A percentile compares a stretch with the other conserved stretches of the same genome.
Evolutionary conservation across 2,329 filamentous ascomycete species (phyloP).

Genomic region (Grosmannia serpens): DNA sequence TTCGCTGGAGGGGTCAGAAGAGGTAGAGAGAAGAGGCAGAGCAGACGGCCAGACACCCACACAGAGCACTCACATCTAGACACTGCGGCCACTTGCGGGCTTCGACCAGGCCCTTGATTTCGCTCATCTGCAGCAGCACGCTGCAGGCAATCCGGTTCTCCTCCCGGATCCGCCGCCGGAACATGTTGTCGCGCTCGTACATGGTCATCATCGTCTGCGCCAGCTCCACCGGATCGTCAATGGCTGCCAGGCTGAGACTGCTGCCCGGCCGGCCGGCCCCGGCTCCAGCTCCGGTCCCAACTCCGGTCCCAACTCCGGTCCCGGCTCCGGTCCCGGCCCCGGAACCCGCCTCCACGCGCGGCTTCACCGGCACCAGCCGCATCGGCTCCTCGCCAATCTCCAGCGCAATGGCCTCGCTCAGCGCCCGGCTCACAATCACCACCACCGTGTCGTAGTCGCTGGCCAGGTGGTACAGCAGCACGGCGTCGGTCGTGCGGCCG

Average conservation of each 20-base stretch:
- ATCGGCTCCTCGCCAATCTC: slow-evolving; percentile 75
- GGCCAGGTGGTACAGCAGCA: slow-evolving; percentile 86
- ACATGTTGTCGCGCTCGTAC: slow-evolving; percentile 51
- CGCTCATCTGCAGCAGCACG: slow-evolving; percentile 48
- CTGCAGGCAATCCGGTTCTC: slow-evolving; percentile 45
- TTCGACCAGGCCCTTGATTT: slow-evolving; percentile 46
- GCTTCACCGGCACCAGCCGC: slow-evolving; percentile 69
- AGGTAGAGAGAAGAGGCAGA: neutral
- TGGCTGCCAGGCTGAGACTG: slow-evolving; percentile 49
- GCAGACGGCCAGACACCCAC: neutral
- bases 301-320: too few species aligned
- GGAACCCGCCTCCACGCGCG: slow-evolving; percentile 42
- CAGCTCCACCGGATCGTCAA: slow-evolving; percentile 49
- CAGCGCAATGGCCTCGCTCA: slow-evolving; percentile 80
- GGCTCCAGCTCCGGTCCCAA: too few species aligned
- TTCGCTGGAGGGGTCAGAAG: slow-evolving; percentile 36
- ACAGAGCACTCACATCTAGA: slow-evolving; percentile 39
- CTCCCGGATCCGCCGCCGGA: slow-evolving; percentile 44
- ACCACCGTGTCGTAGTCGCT: slow-evolving; percentile 95
- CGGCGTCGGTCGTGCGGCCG: slow-evolving; percentile 84
- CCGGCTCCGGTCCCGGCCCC: slow-evolving; percentile 35
- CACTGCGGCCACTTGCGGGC: slow-evolving; percentile 43
- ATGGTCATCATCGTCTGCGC: slow-evolving; percentile 51
- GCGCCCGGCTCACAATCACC: slow-evolving; percentile 72
- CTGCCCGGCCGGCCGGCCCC: slow-evolving; percentile 48